Conservation (phyloP, 2,329 filamentous ascomycete genomes). For the Davidsoniella eucalypti region DNA sequence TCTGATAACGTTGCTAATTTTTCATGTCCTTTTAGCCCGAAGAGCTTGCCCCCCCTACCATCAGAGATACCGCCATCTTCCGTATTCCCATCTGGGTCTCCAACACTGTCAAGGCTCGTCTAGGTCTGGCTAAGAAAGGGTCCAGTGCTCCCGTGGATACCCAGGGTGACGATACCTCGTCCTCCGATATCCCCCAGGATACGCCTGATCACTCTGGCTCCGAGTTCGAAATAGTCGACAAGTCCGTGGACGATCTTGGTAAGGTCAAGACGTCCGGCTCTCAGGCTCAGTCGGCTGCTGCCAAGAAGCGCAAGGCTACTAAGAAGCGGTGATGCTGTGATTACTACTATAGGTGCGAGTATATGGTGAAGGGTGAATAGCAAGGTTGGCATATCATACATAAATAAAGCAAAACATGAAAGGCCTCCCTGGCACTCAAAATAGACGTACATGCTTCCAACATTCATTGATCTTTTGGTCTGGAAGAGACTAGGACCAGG, state of each 20-base stretch:
- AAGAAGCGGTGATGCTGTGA: slow-evolving; percentile 31
- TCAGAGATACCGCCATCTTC: slow-evolving; percentile 69
- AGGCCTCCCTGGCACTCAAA: too few relatives aligned
- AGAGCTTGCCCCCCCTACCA: slow-evolving; percentile 60
- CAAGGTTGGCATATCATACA: too few relatives aligned
- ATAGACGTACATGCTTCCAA: too few relatives aligned
- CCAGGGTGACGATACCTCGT: slow-evolving; percentile 21
- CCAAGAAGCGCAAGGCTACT: slow-evolving; percentile 33
- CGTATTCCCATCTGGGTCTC: slow-evolving; percentile 58
- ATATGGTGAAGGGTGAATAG: too few relatives aligned
- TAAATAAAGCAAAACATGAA: too few relatives aligned
- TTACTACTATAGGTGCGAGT: neutral
- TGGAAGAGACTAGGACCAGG: too few relatives aligned
- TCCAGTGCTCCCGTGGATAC: slow-evolving; percentile 14
- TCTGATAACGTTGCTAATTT: slow-evolving; percentile 15
- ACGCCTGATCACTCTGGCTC: slow-evolving; percentile 40
- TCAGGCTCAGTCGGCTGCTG: slow-evolving; percentile 25
- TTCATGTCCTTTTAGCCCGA: slow-evolving; percentile 38
- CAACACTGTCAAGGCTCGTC: slow-evolving; percentile 33
- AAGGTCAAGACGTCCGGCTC: slow-evolving; percentile 32
- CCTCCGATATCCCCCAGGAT: slow-evolving; percentile 30
- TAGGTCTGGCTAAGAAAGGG: slow-evolving; percentile 20
- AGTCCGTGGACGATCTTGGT: slow-evolving; percentile 24
- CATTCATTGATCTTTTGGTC: too few relatives aligned
- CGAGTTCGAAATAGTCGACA: slow-evolving; percentile 47